These are phyloP conservation scores for Musa acuminata DNA, from an alignment of 176 grass and related monocot genomes.

Conservation along the genomic window DNA sequence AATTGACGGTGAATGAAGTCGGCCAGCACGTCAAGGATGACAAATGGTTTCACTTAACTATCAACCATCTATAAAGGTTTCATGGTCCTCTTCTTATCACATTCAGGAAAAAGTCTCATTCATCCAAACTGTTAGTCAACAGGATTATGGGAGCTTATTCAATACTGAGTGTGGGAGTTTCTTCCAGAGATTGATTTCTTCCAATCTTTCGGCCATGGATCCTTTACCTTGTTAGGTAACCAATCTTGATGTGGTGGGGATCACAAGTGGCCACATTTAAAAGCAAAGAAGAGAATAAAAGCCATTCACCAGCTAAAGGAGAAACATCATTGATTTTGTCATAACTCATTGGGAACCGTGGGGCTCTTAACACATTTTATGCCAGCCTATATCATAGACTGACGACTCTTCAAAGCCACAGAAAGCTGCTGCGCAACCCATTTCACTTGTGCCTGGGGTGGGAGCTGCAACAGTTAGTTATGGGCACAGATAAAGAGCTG, in stretches of 20 bases:
- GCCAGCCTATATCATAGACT: constrained; percentile 4
- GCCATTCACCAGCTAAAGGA: background rate
- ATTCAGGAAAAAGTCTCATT: background rate
- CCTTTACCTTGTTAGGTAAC: background rate
- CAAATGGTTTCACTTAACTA: background rate
- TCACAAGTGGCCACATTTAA: constrained; percentile 7
- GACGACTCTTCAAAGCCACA: background rate
- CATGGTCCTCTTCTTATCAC: background rate
- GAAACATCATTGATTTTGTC: constrained; percentile 2
- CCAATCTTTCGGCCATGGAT: background rate
- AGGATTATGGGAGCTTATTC: background rate
- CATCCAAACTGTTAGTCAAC: background rate
- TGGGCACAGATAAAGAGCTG: background rate
- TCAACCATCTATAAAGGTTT: background rate
- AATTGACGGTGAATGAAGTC: background rate
- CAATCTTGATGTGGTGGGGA: background rate
- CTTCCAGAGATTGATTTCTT: constrained; percentile 8
- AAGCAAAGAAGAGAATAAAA: background rate
- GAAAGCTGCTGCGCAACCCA: background rate
- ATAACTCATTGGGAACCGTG: background rate
- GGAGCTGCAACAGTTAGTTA: background rate
- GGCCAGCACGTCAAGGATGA: background rate
- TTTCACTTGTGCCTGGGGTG: background rate
- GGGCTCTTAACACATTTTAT: background rate
- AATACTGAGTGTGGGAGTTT: background rate